These are phyloP conservation scores for Oryza nivara DNA, from an alignment of 176 grass and related monocot genomes.

Conservation along the genomic window DNA sequence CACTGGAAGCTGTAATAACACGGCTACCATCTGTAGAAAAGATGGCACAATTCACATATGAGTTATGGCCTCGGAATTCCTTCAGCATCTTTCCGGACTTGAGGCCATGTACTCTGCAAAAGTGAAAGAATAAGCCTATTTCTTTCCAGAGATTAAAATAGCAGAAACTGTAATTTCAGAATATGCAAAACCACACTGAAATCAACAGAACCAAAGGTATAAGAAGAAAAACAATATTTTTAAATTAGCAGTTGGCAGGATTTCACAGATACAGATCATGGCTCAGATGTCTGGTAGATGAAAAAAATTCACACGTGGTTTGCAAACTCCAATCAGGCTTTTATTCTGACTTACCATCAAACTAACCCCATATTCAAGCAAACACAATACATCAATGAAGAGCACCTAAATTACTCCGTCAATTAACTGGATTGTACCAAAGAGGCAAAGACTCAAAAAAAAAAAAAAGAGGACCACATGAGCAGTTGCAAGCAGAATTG, in stretches of 20 bases:
- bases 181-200: constrained; percentile 22
- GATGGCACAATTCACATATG: constrained; percentile 94
- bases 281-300: constrained; percentile 1
- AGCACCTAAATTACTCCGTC: background rate
- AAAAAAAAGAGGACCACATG: background rate
- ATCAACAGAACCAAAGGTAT: constrained; percentile 8
- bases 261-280: background rate
- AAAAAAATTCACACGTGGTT: constrained; percentile 15
- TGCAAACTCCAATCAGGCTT: constrained; percentile 31
- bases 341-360: constrained; percentile 21
- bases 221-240: constrained; percentile 1
- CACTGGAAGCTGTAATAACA: constrained; percentile 98
- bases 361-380: background rate
- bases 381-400: constrained; percentile 21
- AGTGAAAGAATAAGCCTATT: constrained; percentile 8
- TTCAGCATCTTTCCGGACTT: constrained; percentile 99
- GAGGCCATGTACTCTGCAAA: constrained; percentile 87
- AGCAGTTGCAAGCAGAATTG: background rate
- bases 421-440: constrained; percentile 26
- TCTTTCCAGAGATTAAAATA: constrained; percentile 28
- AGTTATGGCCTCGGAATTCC: constrained; percentile 92
- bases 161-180: background rate
- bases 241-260: constrained; percentile 18
- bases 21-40: constrained; percentile 85
- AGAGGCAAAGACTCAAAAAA: background rate